A percentile compares a stretch with the other conserved stretches of the same genome.
Conservation (phyloP, 1,139 yeast species). For the Diutina mesorugosa region DNA sequence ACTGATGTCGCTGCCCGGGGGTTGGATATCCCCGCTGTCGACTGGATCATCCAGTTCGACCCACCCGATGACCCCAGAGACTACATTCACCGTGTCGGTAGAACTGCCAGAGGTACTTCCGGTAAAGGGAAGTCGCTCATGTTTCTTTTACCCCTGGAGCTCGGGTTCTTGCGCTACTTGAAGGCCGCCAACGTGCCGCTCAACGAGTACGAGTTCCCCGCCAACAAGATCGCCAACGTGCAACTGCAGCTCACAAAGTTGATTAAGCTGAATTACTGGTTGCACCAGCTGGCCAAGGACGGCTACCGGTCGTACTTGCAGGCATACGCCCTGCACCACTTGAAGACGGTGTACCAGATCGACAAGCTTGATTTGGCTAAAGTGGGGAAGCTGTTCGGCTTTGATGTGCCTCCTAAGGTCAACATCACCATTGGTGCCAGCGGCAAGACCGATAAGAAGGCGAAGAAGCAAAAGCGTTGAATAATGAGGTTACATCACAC, state of each 20-base stretch:
- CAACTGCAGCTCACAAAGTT: conserved; percentile 88
- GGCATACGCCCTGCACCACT: conserved; percentile 93
- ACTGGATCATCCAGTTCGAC: conserved; percentile 95
- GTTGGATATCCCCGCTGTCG: conserved; percentile 91
- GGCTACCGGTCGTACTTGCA: conserved; percentile 94
- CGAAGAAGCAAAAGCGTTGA: conserved; percentile 29
- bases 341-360: conserved; percentile 90
- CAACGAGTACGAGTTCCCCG: conserved; percentile 93
- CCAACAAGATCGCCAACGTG: conserved; percentile 86
- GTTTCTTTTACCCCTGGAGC: conserved; percentile 89
- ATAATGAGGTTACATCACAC: not conserved
- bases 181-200: conserved; percentile 96
- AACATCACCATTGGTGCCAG: conserved; percentile 92
- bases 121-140: conserved; percentile 91
- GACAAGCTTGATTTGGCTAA: conserved; percentile 83
- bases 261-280: conserved; percentile 83
- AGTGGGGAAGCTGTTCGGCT: conserved; percentile 93
- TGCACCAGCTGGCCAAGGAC: conserved; percentile 92
- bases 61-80: conserved; percentile 99
- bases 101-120: conserved; percentile 90
- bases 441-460: conserved; percentile 48
- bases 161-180: conserved; percentile 86
- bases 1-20: conserved; percentile 99
- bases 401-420: conserved; percentile 92
- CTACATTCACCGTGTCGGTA: conserved; percentile 94